Evolutionary conservation across 139 green algal genomes (phyloP).

Genomic region (Picochlorum sp.): DNA sequence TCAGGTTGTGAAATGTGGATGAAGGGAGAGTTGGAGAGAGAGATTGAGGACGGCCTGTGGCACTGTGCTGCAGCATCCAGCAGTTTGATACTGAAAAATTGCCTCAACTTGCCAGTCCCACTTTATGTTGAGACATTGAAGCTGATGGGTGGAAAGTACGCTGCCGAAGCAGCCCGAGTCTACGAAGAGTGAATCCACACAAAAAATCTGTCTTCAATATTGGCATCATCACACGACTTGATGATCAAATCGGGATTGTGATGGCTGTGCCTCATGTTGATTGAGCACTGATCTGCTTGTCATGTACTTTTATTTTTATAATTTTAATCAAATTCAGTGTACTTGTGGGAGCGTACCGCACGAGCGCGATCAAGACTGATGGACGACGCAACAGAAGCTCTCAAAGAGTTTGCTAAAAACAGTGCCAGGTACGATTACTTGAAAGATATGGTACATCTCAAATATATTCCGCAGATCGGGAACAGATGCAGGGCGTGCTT

Average conservation of each 20-base stretch:
- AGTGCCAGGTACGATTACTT: conserved; percentile 14
- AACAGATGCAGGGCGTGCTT: neutral
- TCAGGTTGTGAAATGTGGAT: conserved; percentile 39
- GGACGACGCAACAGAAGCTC: conserved; percentile 1
- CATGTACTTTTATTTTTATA: no score
- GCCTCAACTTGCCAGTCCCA: conserved; percentile 54
- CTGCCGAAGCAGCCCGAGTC: neutral
- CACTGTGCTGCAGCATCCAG: conserved; percentile 42
- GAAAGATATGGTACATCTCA: neutral
- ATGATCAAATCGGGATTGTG: no score
- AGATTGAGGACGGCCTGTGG: conserved; percentile 39
- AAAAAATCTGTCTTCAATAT: no score
- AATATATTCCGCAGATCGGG: neutral
- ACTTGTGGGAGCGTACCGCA: no score
- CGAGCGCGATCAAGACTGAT: neutral
- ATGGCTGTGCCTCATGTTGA: no score
- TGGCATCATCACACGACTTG: no score
- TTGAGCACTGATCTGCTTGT: no score
- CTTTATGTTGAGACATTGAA: conserved; percentile 54
- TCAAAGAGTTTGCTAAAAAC: conserved; percentile 32
- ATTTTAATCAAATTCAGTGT: no score
- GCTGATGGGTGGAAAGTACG: conserved; percentile 38
- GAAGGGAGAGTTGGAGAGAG: conserved; percentile 36
- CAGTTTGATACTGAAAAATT: conserved; percentile 51
- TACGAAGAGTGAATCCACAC: neutral